Percentiles rank a stretch among this genome's conserved stretches.
Conservation (phyloP, 2,329 filamentous ascomycete species). For the Botryotinia globosa region DNA sequence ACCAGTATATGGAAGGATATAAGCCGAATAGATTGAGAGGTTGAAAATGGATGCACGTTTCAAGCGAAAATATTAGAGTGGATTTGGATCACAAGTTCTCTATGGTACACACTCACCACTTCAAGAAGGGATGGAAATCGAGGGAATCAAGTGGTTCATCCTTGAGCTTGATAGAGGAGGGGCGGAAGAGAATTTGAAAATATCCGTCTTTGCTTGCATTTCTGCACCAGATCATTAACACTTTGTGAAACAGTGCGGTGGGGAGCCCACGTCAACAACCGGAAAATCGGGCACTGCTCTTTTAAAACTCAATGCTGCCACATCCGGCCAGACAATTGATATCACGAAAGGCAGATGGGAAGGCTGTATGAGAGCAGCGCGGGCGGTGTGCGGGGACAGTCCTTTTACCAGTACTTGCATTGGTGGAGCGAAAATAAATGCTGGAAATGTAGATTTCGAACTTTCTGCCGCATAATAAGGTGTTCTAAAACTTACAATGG, state of each 20-base stretch:
- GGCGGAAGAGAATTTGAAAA: background rate
- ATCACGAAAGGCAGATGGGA: constrained; percentile 54
- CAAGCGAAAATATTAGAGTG: background rate
- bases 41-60: background rate
- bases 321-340: constrained; percentile 49
- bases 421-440: constrained; percentile 28
- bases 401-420: constrained; percentile 31
- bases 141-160: background rate
- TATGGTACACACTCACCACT: background rate
- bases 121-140: background rate
- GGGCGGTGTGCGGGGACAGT: constrained; percentile 29
- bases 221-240: background rate
- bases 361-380: constrained; percentile 52
- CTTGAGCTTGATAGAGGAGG: background rate
- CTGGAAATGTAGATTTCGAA: constrained; percentile 29
- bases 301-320: constrained; percentile 47
- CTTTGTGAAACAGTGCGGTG: constrained; percentile 43
- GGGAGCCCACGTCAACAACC: constrained; percentile 44
- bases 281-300: constrained; percentile 48
- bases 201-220: background rate
- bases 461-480: constrained; percentile 6
- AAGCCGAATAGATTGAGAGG: background rate
- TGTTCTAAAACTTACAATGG: background rate
- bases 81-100: background rate
- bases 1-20: background rate